These are phyloP conservation scores for Ceriops zippeliana DNA, from an alignment of 345 rosid species.

Conservation along the genomic window DNA sequence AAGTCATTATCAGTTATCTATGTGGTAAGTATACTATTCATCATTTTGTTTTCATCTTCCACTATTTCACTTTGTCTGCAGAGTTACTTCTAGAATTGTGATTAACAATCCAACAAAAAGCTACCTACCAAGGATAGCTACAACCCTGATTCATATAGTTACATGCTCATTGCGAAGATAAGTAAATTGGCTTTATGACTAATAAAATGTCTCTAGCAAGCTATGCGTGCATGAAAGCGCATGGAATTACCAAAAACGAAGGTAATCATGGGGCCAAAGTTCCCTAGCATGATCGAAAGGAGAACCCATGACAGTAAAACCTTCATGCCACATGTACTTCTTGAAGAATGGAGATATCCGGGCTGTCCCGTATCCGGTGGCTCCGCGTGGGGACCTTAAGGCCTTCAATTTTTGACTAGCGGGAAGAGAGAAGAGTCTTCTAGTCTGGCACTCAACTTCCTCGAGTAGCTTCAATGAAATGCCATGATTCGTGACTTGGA, in stretches of 20 bases:
- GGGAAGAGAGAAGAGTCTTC: constrained; percentile 63
- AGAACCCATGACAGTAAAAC: constrained; percentile 73
- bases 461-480: constrained; percentile 40
- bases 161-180: too few species aligned
- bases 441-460: constrained; percentile 47
- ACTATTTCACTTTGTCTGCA: too few species aligned
- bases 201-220: too few species aligned
- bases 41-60: too few species aligned
- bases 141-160: too few species aligned
- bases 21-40: too few species aligned
- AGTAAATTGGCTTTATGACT: too few species aligned
- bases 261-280: constrained; percentile 65
- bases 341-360: constrained; percentile 63
- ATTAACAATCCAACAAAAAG: too few species aligned
- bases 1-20: not conserved
- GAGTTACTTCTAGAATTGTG: too few species aligned
- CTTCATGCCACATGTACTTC: constrained; percentile 91
- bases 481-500: constrained; percentile 63
- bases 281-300: constrained; percentile 54
- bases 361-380: constrained; percentile 72
- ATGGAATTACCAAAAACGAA: constrained; percentile 57
- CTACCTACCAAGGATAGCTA: too few species aligned
- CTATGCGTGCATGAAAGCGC: constrained; percentile 33
- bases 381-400: constrained; percentile 42
- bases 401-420: constrained; percentile 54